A percentile compares a stretch with the other conserved stretches of the same genome.
These are phyloP conservation scores for Pythium graminicola DNA, from an alignment of 352 stramenopile genomes.

Conservation along the genomic window DNA sequence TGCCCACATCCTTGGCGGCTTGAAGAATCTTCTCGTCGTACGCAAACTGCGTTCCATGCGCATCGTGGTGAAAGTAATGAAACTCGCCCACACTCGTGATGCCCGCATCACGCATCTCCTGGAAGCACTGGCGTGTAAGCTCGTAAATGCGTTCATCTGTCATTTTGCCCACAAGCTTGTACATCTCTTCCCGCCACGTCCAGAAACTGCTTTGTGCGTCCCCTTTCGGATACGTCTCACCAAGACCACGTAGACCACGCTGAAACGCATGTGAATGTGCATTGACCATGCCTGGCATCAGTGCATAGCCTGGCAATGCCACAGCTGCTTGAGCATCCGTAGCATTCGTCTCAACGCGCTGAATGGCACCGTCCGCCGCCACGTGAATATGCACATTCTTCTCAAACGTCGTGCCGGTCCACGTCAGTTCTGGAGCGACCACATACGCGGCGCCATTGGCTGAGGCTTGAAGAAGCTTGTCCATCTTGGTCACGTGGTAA, in stretches of 20 bases:
- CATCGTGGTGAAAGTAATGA: slow-evolving; percentile 74
- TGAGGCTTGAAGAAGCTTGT: slow-evolving; percentile 14
- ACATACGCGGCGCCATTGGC: slow-evolving; percentile 31
- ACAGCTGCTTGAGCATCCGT: background rate
- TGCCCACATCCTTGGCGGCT: slow-evolving; percentile 53
- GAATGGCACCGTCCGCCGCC: slow-evolving; percentile 38
- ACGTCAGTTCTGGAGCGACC: slow-evolving; percentile 60
- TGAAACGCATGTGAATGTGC: slow-evolving; percentile 80
- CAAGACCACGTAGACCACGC: slow-evolving; percentile 58
- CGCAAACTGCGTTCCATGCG: slow-evolving; percentile 42
- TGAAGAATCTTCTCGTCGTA: slow-evolving; percentile 68
- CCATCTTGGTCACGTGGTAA: slow-evolving; percentile 14
- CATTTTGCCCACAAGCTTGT: slow-evolving; percentile 67
- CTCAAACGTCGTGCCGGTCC: slow-evolving; percentile 53
- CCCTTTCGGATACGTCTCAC: slow-evolving; percentile 61
- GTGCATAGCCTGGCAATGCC: slow-evolving; percentile 38
- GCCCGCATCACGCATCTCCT: slow-evolving; percentile 66
- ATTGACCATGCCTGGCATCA: slow-evolving; percentile 72
- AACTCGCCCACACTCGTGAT: slow-evolving; percentile 78
- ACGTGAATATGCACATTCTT: slow-evolving; percentile 46
- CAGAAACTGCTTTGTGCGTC: slow-evolving; percentile 55
- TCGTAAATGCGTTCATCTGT: slow-evolving; percentile 55
- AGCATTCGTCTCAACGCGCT: slow-evolving; percentile 21
- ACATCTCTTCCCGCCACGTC: slow-evolving; percentile 82
- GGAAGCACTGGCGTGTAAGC: slow-evolving; percentile 68